Percentiles rank a stretch among this genome's conserved stretches.
Conservation (phyloP, 2,329 filamentous ascomycete genomes). For the Alternaria conjuncta region DNA sequence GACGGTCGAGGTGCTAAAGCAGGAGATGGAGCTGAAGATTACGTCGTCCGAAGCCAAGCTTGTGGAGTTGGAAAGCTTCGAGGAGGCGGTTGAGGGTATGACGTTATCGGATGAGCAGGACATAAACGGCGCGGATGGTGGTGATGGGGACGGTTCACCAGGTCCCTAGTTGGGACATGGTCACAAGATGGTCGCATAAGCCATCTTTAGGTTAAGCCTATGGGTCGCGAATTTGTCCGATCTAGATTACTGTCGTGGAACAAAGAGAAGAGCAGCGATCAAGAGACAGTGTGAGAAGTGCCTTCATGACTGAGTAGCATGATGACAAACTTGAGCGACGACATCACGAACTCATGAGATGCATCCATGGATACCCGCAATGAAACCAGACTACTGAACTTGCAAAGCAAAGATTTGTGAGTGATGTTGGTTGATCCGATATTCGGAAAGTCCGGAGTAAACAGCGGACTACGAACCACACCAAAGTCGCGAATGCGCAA, state of each 20-base stretch:
- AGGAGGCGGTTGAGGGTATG: background rate
- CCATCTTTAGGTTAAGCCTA: background rate
- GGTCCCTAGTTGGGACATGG: background rate
- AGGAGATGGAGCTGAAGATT: conserved; percentile 18
- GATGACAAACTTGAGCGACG: background rate
- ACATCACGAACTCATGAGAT: background rate
- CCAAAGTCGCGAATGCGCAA: background rate
- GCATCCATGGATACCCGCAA: background rate
- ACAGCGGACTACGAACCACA: background rate
- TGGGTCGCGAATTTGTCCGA: accelerated
- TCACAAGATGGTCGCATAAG: background rate
- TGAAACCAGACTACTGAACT: background rate
- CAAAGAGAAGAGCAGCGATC: background rate
- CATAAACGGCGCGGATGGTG: background rate
- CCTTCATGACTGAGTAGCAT: no score
- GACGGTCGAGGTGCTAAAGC: conserved; percentile 13
- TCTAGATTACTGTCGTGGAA: accelerated
- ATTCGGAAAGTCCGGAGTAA: background rate
- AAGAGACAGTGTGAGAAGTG: background rate
- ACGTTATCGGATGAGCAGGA: background rate
- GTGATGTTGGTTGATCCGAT: accelerated
- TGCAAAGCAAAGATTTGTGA: background rate
- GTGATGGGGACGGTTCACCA: background rate
- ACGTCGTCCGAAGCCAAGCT: conserved; percentile 15
- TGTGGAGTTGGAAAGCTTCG: conserved; percentile 12